Evolutionary conservation across 108 stramenopile genomes (phyloP).

Genomic region (Pseudonitzschia multiseries): DNA sequence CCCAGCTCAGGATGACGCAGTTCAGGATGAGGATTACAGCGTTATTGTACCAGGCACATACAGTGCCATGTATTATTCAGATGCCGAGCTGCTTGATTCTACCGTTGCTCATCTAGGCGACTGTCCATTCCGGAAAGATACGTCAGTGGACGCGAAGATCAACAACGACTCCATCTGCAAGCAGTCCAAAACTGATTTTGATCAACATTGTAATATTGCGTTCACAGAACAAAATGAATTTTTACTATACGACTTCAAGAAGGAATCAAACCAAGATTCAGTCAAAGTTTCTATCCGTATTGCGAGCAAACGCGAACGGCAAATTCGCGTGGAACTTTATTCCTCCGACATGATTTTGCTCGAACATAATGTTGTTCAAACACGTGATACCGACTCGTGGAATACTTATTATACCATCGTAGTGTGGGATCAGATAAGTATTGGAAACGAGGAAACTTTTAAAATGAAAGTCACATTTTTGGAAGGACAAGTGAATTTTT

Average conservation of each 20-base stretch:
- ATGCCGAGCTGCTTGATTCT: neutral
- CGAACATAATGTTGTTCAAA: neutral
- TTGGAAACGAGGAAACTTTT: neutral
- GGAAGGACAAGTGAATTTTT: neutral
- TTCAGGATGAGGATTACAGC: neutral
- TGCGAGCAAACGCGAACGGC: neutral
- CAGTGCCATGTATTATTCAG: conserved; percentile 11
- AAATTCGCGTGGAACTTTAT: neutral
- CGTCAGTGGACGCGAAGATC: neutral
- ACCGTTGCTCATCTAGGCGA: neutral
- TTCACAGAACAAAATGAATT: conserved; percentile 3
- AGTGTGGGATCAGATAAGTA: neutral
- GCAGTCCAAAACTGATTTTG: neutral
- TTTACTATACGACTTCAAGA: neutral
- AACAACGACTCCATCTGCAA: conserved; percentile 3
- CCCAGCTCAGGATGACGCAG: neutral
- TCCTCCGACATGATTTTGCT: neutral
- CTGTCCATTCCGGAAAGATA: conserved; percentile 4
- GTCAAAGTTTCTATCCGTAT: neutral
- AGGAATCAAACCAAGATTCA: neutral
- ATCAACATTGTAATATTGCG: neutral
- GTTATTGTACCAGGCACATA: neutral
- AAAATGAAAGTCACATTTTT: neutral
- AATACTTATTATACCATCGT: neutral
- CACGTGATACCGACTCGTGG: neutral